These are phyloP conservation scores for Naumovozyma baii DNA, from an alignment of 805 yeast genomes.

Conservation along the genomic window DNA sequence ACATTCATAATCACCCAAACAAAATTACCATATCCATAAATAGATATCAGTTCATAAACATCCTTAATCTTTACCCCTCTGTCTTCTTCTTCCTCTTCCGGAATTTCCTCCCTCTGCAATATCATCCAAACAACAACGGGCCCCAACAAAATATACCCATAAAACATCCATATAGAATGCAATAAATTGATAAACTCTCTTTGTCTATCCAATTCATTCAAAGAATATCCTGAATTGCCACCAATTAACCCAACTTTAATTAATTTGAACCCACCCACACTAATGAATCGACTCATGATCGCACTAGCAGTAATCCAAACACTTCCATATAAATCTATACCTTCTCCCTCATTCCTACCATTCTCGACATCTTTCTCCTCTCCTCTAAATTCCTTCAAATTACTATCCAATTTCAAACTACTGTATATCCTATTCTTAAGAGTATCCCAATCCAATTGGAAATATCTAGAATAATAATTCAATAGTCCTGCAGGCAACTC, in stretches of 20 bases:
- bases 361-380: slow-evolving; percentile 31
- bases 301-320: slow-evolving; percentile 85
- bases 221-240: no score
- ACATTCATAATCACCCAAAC: slow-evolving; percentile 81
- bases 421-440: slow-evolving; percentile 9
- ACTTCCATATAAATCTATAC: slow-evolving; percentile 62
- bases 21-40: slow-evolving; percentile 77
- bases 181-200: slow-evolving; percentile 55
- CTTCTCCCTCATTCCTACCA: slow-evolving; percentile 23
- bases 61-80: slow-evolving; percentile 33
- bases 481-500: slow-evolving; percentile 18
- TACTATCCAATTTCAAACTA: slow-evolving; percentile 6
- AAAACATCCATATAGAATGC: slow-evolving; percentile 59
- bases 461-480: slow-evolving; percentile 20
- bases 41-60: slow-evolving; percentile 52
- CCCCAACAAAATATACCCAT: slow-evolving; percentile 61
- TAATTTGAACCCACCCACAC: slow-evolving; percentile 25
- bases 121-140: slow-evolving; percentile 48
- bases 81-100: neutral
- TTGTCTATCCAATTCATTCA: no score
- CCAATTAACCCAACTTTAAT: slow-evolving; percentile 32
- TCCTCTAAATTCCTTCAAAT: slow-evolving; percentile 17
- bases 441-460: slow-evolving; percentile 12
- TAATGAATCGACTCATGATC: slow-evolving; percentile 62
- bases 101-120: slow-evolving; percentile 35